Conservation (phyloP, 139 green algal species). For the Coelastrella sp. region DNA sequence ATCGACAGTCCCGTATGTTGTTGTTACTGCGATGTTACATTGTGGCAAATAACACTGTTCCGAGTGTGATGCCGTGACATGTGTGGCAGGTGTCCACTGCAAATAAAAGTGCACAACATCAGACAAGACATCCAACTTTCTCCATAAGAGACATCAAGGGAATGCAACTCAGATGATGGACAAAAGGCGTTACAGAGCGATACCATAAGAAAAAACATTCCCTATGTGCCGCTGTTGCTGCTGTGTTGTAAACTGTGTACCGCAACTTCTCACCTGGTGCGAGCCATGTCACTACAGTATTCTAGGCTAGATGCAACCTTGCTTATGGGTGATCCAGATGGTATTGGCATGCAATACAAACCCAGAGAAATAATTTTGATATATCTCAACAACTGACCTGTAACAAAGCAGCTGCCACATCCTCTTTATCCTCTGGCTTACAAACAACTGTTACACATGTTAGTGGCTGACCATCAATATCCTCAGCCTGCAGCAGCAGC, state of each 20-base stretch:
- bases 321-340: neutral
- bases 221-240: no score
- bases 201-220: no score
- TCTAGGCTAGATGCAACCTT: no score
- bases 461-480: constrained; percentile 13
- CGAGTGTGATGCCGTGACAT: neutral
- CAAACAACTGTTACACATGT: constrained; percentile 20
- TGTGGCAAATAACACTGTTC: constrained; percentile 34
- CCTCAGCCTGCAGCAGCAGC: neutral
- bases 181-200: no score
- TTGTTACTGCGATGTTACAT: neutral
- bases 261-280: no score
- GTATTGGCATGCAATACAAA: neutral
- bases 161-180: no score
- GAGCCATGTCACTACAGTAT: no score
- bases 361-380: neutral
- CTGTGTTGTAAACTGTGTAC: no score
- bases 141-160: neutral
- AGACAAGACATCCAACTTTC: no score
- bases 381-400: constrained; percentile 1
- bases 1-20: neutral
- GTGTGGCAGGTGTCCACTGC: constrained; percentile 26
- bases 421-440: constrained; percentile 16
- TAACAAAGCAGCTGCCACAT: constrained; percentile 34
- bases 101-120: neutral